Conservation (phyloP, 495 filamentous ascomycete genomes). For the Hapsidospora chrysogenum region DNA sequence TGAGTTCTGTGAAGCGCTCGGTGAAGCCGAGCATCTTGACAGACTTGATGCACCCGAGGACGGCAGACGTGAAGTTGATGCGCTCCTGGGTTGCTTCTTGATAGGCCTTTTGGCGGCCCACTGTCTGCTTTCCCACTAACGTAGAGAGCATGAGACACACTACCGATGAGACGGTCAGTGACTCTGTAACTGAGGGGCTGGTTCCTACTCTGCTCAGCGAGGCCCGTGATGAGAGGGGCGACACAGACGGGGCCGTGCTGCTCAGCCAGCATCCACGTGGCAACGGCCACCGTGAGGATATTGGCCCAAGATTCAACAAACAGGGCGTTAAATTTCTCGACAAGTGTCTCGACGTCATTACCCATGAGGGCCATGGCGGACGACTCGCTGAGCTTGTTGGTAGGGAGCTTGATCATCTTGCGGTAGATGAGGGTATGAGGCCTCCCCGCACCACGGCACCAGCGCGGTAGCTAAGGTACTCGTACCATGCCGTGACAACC, state of each 20-base stretch:
- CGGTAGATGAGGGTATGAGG: slow-evolving; percentile 39
- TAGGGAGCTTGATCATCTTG: slow-evolving; percentile 24
- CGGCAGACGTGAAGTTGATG: slow-evolving; percentile 25
- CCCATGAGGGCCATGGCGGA: slow-evolving; percentile 43
- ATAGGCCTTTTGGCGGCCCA: slow-evolving; percentile 23
- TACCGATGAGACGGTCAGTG: slow-evolving; percentile 3
- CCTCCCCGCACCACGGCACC: slow-evolving; percentile 44
- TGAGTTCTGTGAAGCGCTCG: slow-evolving; percentile 12
- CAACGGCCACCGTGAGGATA: slow-evolving; percentile 7
- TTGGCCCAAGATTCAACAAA: slow-evolving; percentile 7
- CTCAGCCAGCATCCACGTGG: slow-evolving; percentile 7
- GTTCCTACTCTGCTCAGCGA: slow-evolving; percentile 14
- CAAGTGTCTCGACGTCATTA: slow-evolving; percentile 6
- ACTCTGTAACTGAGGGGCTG: no score
- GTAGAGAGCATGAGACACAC: slow-evolving; percentile 13
- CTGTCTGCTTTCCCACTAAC: slow-evolving; percentile 16
- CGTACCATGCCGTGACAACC: slow-evolving; percentile 35
- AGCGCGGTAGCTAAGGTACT: slow-evolving; percentile 38
- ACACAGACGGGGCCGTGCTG: slow-evolving; percentile 15
- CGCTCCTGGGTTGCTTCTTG: slow-evolving; percentile 24
- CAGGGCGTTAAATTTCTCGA: slow-evolving; percentile 4
- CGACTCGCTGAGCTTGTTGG: slow-evolving; percentile 23
- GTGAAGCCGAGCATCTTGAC: slow-evolving; percentile 38
- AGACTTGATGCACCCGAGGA: slow-evolving; percentile 34
- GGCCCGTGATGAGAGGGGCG: slow-evolving; percentile 26